Conservation (phyloP, 768 basidiomycete species). For the Macrolepiota fuliginosa region DNA sequence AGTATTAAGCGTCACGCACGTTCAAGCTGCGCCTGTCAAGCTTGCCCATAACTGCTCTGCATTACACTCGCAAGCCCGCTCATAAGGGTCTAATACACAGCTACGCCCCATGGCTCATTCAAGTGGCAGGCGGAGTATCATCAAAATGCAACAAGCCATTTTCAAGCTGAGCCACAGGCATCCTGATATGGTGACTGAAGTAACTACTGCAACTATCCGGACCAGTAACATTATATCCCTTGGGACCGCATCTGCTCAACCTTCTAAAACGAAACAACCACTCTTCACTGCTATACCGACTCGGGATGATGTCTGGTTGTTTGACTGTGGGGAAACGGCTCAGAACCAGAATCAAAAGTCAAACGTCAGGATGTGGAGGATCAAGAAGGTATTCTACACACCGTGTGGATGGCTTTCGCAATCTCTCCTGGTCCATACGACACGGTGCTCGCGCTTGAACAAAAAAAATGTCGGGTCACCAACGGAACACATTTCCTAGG, state of each 20-base stretch:
- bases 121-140: neutral
- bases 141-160: neutral
- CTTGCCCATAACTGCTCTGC: neutral
- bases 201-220: neutral
- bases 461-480: neutral
- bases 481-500: slow-evolving; percentile 39
- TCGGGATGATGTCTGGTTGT: slow-evolving; percentile 78
- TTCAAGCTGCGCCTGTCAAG: neutral
- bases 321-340: slow-evolving; percentile 85
- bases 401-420: slow-evolving; percentile 40
- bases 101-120: neutral
- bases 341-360: slow-evolving; percentile 77
- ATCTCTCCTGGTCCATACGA: neutral
- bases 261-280: slow-evolving; percentile 78
- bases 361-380: slow-evolving; percentile 70
- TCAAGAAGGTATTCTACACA: slow-evolving; percentile 84
- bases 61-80: neutral
- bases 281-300: slow-evolving; percentile 65
- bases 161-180: neutral
- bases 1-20: neutral
- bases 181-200: slow-evolving; percentile 2
- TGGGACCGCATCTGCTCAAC: slow-evolving; percentile 80
- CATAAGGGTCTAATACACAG: neutral
- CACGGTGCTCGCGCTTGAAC: neutral
- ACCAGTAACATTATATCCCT: slow-evolving; percentile 65